Evolutionary conservation across 148 eudicot genomes (phyloP), one percentile per base, ranked within the genome.

Genomic region (Chenopodium album): DNA sequence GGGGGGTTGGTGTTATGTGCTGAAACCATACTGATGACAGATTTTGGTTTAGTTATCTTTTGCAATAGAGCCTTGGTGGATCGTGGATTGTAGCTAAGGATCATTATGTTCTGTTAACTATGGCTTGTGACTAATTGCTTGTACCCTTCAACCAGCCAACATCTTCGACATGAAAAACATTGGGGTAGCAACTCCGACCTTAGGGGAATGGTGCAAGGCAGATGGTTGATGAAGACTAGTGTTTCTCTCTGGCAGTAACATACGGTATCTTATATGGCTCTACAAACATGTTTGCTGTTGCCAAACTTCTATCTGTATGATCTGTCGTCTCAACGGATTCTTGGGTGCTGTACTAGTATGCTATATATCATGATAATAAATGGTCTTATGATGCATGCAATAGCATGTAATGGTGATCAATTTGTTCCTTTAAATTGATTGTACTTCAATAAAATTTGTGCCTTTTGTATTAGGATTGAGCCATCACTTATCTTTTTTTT

Each of bases 111-210:
- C 62, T 56, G 10, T 9, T 17, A 32, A 4, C 6, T 44, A 13
- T 44, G 31, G 48, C 78, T 73, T 75, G 78, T 23, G 32, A 62
- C 88, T 89, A 82, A 89, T 85, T 23, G 13, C 13, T 72, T 59
- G 1, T 62, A 16, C 46, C 77, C 63, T 79, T 85, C 73, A 72
- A 82, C 81, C 92, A 95, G 98, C 97, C 28, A 95, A 93, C 84
- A 80, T 95, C 5, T 78, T 76, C 2, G 98, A 95, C 86, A 93
- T 93, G 97, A 90, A 83, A 73, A 93, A 92, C 73, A 80, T 95
- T 69, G 98, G 94, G 76, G 94, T 95, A 64, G 88, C 89, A 22
- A 90, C 93, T 54, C 94, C 94, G 73, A 93, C 93, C 44, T 86
- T 95, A 69, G 88, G 88, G 68, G 97, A 87, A 78, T 95, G 98